phyloP scores from a whole-genome alignment of 2,329 filamentous ascomycete genomes.

The Diaporthe citri region DNA sequence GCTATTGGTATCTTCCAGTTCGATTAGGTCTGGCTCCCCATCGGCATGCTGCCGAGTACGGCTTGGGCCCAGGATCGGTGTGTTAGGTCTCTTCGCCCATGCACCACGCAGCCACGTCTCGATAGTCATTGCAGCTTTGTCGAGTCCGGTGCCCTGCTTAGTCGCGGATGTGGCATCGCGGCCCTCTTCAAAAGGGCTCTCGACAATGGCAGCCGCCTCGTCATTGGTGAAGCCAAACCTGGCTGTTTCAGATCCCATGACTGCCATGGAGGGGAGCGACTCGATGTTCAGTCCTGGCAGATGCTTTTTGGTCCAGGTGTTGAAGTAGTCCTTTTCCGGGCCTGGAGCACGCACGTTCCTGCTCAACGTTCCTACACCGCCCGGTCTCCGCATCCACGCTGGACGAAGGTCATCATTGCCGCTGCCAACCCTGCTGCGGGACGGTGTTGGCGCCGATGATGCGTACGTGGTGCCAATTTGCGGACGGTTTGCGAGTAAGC shows the following conservation, averaged over 20 bases:
- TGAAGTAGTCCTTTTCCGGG: slow-evolving; percentile 86
- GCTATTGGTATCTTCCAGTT: slow-evolving; percentile 73
- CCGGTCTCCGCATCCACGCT: slow-evolving; percentile 82
- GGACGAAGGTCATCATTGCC: slow-evolving; percentile 57
- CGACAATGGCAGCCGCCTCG: slow-evolving; percentile 58
- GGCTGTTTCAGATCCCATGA: slow-evolving; percentile 72
- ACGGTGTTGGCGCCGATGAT: slow-evolving; percentile 48
- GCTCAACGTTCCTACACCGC: slow-evolving; percentile 87
- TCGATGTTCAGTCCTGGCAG: slow-evolving; percentile 83
- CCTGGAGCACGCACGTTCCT: slow-evolving; percentile 80
- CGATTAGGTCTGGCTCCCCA: slow-evolving; percentile 75
- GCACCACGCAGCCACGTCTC: slow-evolving; percentile 93
- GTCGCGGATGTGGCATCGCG: slow-evolving; percentile 56
- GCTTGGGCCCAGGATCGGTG: slow-evolving; percentile 58
- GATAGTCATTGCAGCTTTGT: slow-evolving; percentile 87
- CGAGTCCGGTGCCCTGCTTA: slow-evolving; percentile 70
- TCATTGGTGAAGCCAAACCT: slow-evolving; percentile 65
- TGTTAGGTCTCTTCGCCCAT: slow-evolving; percentile 72
- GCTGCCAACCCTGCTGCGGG: slow-evolving; percentile 54
- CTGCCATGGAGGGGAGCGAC: slow-evolving; percentile 73
- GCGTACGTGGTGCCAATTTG: slow-evolving; percentile 48
- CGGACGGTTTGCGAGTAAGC: slow-evolving; percentile 54
- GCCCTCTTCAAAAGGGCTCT: slow-evolving; percentile 64
- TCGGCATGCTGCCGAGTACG: slow-evolving; percentile 46
- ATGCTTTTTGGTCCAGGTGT: slow-evolving; percentile 86